Evolutionary conservation across 1,139 yeast genomes (phyloP).

Genomic region (Sugiyamaella sp.): DNA sequence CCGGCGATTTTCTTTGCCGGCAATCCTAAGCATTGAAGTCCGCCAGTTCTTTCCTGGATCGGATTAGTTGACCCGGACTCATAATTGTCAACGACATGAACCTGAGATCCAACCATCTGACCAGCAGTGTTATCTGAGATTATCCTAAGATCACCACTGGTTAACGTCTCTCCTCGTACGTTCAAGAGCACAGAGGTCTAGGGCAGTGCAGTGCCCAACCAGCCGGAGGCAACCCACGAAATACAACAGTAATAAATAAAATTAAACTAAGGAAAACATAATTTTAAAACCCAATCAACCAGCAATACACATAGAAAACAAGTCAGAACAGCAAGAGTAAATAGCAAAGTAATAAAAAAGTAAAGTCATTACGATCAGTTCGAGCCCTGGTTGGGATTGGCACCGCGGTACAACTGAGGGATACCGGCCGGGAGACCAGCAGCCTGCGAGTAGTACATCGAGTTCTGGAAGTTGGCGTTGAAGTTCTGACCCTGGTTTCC

Average conservation of each 20-base stretch:
- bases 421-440: slow-evolving; percentile 18
- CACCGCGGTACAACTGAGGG: slow-evolving; percentile 17
- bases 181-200: neutral
- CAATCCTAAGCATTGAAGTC: too few relatives aligned
- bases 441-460: slow-evolving; percentile 21
- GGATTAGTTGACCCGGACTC: too few relatives aligned
- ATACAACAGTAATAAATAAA: slow-evolving; percentile 3
- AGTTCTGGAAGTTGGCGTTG: slow-evolving; percentile 20
- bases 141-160: too few relatives aligned
- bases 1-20: too few relatives aligned
- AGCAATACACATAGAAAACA: slow-evolving; percentile 3
- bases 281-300: slow-evolving; percentile 12
- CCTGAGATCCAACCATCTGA: too few relatives aligned
- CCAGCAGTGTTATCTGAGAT: too few relatives aligned
- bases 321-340: slow-evolving; percentile 3
- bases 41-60: too few relatives aligned
- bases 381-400: slow-evolving; percentile 19
- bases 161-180: too few relatives aligned
- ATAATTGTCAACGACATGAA: too few relatives aligned
- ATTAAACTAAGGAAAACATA: slow-evolving; percentile 1
- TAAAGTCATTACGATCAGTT: slow-evolving; percentile 6
- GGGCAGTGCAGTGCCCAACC: neutral
- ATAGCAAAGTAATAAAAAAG: slow-evolving; percentile 6
- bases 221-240: neutral
- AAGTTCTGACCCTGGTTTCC: slow-evolving; percentile 16